A percentile compares a stretch with the other conserved stretches of the same genome.
phyloP scores from a whole-genome alignment of 768 basidiomycete genomes.

The Floccularia luteovirens region DNA sequence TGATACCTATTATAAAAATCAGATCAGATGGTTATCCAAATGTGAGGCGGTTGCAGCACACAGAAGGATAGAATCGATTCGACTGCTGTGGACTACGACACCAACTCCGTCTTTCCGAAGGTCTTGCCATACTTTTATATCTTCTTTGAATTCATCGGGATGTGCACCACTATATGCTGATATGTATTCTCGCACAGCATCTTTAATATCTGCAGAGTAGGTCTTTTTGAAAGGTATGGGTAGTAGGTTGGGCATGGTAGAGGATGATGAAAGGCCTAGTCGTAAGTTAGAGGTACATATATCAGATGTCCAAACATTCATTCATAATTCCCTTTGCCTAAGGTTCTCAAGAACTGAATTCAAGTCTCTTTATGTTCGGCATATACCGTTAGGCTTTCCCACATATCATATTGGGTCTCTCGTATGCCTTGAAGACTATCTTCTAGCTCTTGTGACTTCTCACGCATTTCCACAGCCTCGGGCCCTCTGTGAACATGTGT shows the following conservation, averaged over 20 bases:
- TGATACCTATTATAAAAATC: conserved; percentile 60
- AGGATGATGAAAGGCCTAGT: too few relatives aligned
- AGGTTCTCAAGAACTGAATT: too few relatives aligned
- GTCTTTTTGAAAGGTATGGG: conserved; percentile 70
- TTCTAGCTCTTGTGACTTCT: too few relatives aligned
- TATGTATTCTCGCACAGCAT: conserved; percentile 59
- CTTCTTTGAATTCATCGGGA: conserved; percentile 78
- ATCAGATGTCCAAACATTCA: too few relatives aligned
- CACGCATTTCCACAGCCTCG: too few relatives aligned
- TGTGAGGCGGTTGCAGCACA: conserved; percentile 26
- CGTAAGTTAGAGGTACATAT: too few relatives aligned
- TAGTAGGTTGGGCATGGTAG: conserved; percentile 75
- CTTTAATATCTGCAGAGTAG: conserved; percentile 43
- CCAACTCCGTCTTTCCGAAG: conserved; percentile 52
- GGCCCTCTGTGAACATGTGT: too few relatives aligned
- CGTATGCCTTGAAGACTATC: too few relatives aligned
- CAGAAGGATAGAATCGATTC: conserved; percentile 47
- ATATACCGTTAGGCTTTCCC: too few relatives aligned
- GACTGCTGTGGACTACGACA: conserved; percentile 46
- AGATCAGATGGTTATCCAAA: conserved; percentile 1
- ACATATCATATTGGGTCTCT: too few relatives aligned
- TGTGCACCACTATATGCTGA: conserved; percentile 61
- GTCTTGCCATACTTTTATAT: conserved; percentile 64
- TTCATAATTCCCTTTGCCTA: too few relatives aligned
- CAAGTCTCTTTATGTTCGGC: too few relatives aligned